Conservation (phyloP, 1,139 yeast species). For the Kluyveromyces marxianus region DNA sequence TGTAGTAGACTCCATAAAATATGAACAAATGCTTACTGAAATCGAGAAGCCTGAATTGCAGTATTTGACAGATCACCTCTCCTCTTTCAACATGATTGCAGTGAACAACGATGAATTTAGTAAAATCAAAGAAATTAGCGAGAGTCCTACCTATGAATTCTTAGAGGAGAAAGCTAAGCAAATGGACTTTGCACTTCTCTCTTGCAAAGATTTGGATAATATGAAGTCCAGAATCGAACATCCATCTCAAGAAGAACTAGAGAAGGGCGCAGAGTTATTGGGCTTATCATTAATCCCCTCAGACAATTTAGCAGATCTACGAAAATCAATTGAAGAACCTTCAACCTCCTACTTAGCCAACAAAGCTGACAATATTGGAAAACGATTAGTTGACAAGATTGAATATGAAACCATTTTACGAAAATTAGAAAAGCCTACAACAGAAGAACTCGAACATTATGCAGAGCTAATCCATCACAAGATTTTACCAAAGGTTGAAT, state of each 20-base stretch:
- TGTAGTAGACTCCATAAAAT: conserved; percentile 6
- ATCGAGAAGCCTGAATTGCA: conserved; percentile 7
- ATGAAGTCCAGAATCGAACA: conserved; percentile 7
- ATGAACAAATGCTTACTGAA: conserved; percentile 4
- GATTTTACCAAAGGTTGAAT: conserved; percentile 14
- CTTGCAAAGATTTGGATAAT: conserved; percentile 10
- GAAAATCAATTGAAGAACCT: conserved; percentile 10
- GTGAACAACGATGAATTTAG: conserved; percentile 6
- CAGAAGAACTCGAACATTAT: conserved; percentile 10
- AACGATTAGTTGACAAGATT: conserved; percentile 7
- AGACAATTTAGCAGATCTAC: conserved; percentile 13
- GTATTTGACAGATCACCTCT: conserved; percentile 6
- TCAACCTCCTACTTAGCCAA: conserved; percentile 8
- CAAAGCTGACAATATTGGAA: conserved; percentile 11
- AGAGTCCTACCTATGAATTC: conserved; percentile 13
- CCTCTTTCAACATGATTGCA: conserved; percentile 3
- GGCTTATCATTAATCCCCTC: conserved; percentile 12
- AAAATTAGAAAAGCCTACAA: conserved; percentile 7
- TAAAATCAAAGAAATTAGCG: neutral
- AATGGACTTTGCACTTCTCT: conserved; percentile 24
- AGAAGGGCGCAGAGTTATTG: conserved; percentile 10
- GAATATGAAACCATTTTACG: conserved; percentile 10
- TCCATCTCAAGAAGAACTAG: conserved; percentile 18
- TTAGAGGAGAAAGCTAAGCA: conserved; percentile 28
- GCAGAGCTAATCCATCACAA: conserved; percentile 15